Evolutionary conservation across 768 basidiomycete species (phyloP), one percentile per base, ranked within the genome.

Genomic region (Lactarius psammicola): DNA sequence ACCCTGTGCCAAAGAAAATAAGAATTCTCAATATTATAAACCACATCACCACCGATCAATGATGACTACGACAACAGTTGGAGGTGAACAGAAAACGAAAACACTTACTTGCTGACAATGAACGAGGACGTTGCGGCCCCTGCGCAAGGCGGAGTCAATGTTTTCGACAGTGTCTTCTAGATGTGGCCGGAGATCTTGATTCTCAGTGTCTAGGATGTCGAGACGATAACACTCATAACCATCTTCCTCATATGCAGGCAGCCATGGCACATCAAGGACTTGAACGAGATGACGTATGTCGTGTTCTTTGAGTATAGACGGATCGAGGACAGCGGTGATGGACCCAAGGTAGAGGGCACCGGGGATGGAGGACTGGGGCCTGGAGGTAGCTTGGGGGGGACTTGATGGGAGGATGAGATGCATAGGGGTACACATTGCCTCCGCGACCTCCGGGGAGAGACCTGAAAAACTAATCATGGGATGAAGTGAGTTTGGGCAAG

Each of bases 391-490:
- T 56, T 49, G 72, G 64, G 59, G 76, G 54, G 51, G 77, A 46
- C 17, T 11, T 1, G 65, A 56, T 5, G 76, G 36, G 82, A 90
- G 78, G 72, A 92, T 84, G 68, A 83, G 82, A 76, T 92, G 89
- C 90, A 92, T 90, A 0, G 90, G 90, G 0, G 89, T 92, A 78
- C 89, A 90, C 86, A 92, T 89, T 8, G 90, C 87, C 74, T 90
- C 87, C 82, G 88, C 85, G 57, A 91, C 87, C 71, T 90, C 89
- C 33, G 85, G 84, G 15, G 89, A 81, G 67, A 91, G 78, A 62
- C 80, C 83, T 74, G 91, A 89, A 80, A 91, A 90, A 60, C 89
- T 85, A 73, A 92, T 91, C 89, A 91, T 91, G 61, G 69, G 65
- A 36, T 66, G 30, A 56, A 63, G 34, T 46, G 23, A 40, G 26